A percentile compares a stretch with the other conserved stretches of the same genome.
These are phyloP conservation scores for Crucihimalaya himalaica DNA, from an alignment of 345 rosid genomes.

Conservation along the genomic window DNA sequence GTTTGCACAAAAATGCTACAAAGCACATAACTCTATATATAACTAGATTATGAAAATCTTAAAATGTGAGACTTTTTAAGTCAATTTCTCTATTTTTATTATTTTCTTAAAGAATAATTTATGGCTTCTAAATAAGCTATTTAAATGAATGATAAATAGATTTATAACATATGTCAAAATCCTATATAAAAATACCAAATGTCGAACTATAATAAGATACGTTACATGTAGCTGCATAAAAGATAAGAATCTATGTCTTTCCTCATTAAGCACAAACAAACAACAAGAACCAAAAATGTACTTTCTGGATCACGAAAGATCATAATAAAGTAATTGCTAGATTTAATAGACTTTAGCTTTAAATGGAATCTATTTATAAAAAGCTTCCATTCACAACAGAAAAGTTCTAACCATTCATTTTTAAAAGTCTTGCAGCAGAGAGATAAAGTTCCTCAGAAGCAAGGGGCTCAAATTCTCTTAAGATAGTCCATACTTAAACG, in stretches of 20 bases:
- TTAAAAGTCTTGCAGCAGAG: not conserved
- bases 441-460: not conserved
- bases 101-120: not conserved
- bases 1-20: not conserved
- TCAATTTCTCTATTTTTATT: not conserved
- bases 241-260: conserved; percentile 6
- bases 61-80: not conserved
- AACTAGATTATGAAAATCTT: not conserved
- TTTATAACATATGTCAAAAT: not conserved
- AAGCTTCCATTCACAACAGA: not conserved
- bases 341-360: conserved; percentile 11
- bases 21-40: conserved; percentile 8
- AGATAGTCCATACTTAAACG: conserved; percentile 7
- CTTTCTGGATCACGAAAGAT: conserved; percentile 9
- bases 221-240: not conserved
- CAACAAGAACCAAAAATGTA: conserved; percentile 9
- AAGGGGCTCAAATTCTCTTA: not conserved
- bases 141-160: not conserved
- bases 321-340: not conserved
- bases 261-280: conserved; percentile 5
- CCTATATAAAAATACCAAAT: not conserved
- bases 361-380: not conserved
- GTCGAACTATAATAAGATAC: not conserved
- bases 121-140: not conserved
- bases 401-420: not conserved